Percentiles rank a stretch among this genome's conserved stretches.
phyloP scores from a whole-genome alignment of 495 filamentous ascomycete species.

The Penicillium crystallinum region DNA sequence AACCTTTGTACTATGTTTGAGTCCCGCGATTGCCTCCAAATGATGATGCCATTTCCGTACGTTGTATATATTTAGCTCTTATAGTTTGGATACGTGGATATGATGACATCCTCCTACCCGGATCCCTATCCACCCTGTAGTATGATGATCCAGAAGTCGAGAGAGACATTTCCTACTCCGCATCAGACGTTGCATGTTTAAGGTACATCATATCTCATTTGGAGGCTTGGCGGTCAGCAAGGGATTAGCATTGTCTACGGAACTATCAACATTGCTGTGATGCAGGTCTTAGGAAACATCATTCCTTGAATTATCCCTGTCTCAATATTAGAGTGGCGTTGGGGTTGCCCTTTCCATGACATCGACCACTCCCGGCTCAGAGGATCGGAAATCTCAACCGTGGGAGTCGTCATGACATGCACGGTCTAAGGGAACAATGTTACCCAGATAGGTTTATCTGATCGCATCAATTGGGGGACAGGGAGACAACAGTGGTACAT shows the following conservation, averaged over 20 bases:
- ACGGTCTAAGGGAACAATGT: slow-evolving; percentile 10
- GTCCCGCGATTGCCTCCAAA: neutral
- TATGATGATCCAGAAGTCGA: no score
- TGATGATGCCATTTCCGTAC: slow-evolving; percentile 12
- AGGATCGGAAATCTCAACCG: slow-evolving; percentile 11
- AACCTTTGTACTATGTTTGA: neutral
- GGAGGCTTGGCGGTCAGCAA: slow-evolving; percentile 17
- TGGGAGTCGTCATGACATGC: slow-evolving; percentile 18
- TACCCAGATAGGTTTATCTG: slow-evolving; percentile 6
- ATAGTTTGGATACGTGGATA: slow-evolving; percentile 11
- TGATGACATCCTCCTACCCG: slow-evolving; percentile 18
- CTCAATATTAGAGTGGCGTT: neutral
- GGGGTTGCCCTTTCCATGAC: slow-evolving; percentile 15
- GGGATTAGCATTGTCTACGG: neutral
- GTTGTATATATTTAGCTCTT: neutral
- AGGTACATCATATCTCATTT: neutral
- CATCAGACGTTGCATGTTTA: neutral
- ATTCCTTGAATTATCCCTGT: slow-evolving; percentile 12
- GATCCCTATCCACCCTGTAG: neutral
- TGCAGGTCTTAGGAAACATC: slow-evolving; percentile 10
- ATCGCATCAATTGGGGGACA: neutral
- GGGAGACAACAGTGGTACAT: no score
- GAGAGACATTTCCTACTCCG: neutral
- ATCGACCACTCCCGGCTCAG: slow-evolving; percentile 14
- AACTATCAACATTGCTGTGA: slow-evolving; percentile 13